Evolutionary conservation across 192 early-diverging fungal genomes (phyloP), one percentile per base, ranked within the genome.

Genomic region (Chytriomyces sp.): DNA sequence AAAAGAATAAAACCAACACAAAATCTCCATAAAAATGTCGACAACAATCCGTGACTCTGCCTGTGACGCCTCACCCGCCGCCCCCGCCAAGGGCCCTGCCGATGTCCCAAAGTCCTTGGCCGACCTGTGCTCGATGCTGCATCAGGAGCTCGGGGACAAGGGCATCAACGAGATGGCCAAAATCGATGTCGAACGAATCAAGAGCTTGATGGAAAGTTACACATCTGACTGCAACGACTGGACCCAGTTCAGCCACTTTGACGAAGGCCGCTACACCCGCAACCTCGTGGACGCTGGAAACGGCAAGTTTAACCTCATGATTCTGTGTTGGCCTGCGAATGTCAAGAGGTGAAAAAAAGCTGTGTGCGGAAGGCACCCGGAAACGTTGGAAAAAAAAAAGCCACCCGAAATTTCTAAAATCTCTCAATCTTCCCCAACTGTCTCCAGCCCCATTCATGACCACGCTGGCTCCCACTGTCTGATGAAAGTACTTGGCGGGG

Each of bases 291-390:
- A 95, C 77, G 91, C 93, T 61, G 95, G 95, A 48, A 95, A 95
- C 77, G 95, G 94, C 72, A 90, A 91, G 75, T 97, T 94, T 86
- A 97, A 97, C 68, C 88, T 97, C 48, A 93, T 97, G 80, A 88
- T 97, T 48, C 81, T 97, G 7, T 92, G 91, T 44, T 97, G 96
- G 96, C 90, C 88, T 67, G 43, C 26, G 20, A 64, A 67, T 44
- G 64, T n/a, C 26, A 67, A 23, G 61, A 80, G 72, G 71, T 61
- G 5, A 48, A 26, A n/a, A n/a, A n/a, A n/a, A n/a, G n/a, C n/a
- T n/a, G n/a, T 28, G 60, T 47, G 53, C 20, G 53, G 53, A 13
- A 20, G 13, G 53, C 53, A n/a, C 53, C 50, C 53, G 23, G 43
- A 65, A 43, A 26, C 23, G 26, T 0, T 65, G 35, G 35, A 35